Conservation (phyloP, 169 alveolate species). For the Fabrea salina region DNA sequence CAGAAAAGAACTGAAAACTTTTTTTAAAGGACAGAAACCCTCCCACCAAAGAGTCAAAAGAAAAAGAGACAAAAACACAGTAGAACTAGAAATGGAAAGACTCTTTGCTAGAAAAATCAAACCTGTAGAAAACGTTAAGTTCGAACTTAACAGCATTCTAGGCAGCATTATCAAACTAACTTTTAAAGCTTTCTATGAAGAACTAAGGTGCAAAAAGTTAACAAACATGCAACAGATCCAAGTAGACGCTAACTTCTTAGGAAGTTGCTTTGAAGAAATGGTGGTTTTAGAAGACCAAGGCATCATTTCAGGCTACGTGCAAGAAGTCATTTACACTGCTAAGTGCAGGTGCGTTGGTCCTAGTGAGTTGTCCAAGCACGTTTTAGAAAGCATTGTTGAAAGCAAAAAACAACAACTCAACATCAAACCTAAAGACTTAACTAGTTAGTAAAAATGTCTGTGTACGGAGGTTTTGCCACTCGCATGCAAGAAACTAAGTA, state of each 20-base stretch:
- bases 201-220: not conserved
- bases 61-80: constrained; percentile 14
- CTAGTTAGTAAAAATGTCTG: too few species aligned
- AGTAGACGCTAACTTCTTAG: constrained; percentile 15
- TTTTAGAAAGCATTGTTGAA: constrained; percentile 22
- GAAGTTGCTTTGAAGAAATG: not conserved
- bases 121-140: not conserved
- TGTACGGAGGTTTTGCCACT: constrained; percentile 22
- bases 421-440: too few species aligned
- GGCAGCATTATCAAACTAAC: not conserved
- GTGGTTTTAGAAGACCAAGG: not conserved
- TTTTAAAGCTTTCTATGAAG: constrained; percentile 23
- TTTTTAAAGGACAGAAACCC: not conserved
- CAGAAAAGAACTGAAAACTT: constrained; percentile 14
- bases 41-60: not conserved
- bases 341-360: not conserved
- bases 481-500: constrained; percentile 5
- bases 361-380: not conserved
- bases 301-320: constrained; percentile 16
- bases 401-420: constrained; percentile 1
- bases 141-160: not conserved
- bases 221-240: not conserved
- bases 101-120: constrained; percentile 10
- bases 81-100: constrained; percentile 26
- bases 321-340: not conserved